Evolutionary conservation across 257 asterid genomes (phyloP), one percentile per base, ranked within the genome.

Genomic region (Orobanche coerulescens): DNA sequence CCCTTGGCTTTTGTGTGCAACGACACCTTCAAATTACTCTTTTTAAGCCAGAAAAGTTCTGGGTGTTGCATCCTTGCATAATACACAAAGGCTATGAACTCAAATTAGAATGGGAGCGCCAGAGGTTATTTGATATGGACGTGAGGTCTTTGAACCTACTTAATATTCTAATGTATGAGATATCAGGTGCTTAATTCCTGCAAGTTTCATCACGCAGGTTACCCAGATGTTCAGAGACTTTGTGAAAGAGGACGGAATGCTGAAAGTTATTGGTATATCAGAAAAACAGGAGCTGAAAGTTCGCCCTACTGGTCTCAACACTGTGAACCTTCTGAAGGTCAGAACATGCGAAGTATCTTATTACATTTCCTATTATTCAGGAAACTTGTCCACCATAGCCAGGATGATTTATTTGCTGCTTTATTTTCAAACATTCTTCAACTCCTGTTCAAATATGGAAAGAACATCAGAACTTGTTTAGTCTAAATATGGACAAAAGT

Each of bases 311-410:
- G 97, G 97, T 71, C 89, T 89, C 71, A 89, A 89, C 75, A 89
- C 97, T 28, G 95, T 89, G 78, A 89, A 86, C 74, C 97, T 89
- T 78, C 77, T 89, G 58, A 89, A 89, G 97, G 97, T 89, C 33
- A 73, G 80, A 65, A 49, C 34, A 40, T 47, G 33, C 28, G 1
- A 34, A 18, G 52, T 31, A 14, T 62, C 46, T 52, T 47, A 62
- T 25, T n/a, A 10, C 55, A 44, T 66, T 46, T 46, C 67, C n/a
- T 62, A 13, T 67, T n/a, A 18, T 56, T 58, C 49, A 53, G 42
- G 50, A 50, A 20, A 58, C 52, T 31, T 33, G n/a, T 7, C 23
- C 28, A 0, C 26, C 4, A 14, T 19, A 14, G 53, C 19, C 26
- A 47, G 50, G 15, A 42, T 71, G 7, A 25, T 30, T 70, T 10